Percentiles rank a stretch among this genome's conserved stretches.
phyloP scores from a whole-genome alignment of 2,329 filamentous ascomycete species.

The Penicillium expansum region DNA sequence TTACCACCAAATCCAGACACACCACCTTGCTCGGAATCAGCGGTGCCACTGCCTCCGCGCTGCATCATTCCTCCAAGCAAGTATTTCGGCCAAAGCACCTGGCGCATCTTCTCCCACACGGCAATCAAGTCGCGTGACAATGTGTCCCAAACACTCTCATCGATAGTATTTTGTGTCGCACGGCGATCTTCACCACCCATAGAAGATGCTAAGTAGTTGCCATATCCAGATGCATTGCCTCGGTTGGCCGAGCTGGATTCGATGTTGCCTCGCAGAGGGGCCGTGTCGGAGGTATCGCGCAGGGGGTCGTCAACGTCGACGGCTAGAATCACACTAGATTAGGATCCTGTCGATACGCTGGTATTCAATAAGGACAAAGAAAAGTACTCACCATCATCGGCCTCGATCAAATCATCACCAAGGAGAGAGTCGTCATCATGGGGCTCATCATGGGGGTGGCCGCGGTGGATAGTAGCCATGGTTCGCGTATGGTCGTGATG shows the following conservation, averaged over 20 bases:
- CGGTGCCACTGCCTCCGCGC: slow-evolving; percentile 53
- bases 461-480: slow-evolving; percentile 41
- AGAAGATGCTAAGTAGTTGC: slow-evolving; percentile 80
- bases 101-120: slow-evolving; percentile 97
- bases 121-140: slow-evolving; percentile 84
- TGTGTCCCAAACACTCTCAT: slow-evolving; percentile 97
- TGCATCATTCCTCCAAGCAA: slow-evolving; percentile 69
- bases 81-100: slow-evolving; percentile 95
- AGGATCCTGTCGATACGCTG: not conserved
- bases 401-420: slow-evolving; percentile 73
- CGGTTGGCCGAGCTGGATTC: slow-evolving; percentile 53
- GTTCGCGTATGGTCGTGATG: slow-evolving; percentile 11
- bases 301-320: slow-evolving; percentile 92
- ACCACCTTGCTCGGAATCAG: slow-evolving; percentile 58
- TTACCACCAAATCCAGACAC: slow-evolving; percentile 47
- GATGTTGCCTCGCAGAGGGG: slow-evolving; percentile 83
- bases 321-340: slow-evolving; percentile 48
- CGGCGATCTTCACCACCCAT: slow-evolving; percentile 91
- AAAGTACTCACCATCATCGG: slow-evolving; percentile 64
- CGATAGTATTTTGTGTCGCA: slow-evolving; percentile 88
- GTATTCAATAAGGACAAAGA: not conserved
- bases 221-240: slow-evolving; percentile 59
- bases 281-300: slow-evolving; percentile 64
- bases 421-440: slow-evolving; percentile 60
- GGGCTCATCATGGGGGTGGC: slow-evolving; percentile 57